Percentiles rank a stretch among this genome's conserved stretches.
These are phyloP conservation scores for Jaltomata sinuosa DNA, from an alignment of 257 asterid species.

Conservation along the genomic window DNA sequence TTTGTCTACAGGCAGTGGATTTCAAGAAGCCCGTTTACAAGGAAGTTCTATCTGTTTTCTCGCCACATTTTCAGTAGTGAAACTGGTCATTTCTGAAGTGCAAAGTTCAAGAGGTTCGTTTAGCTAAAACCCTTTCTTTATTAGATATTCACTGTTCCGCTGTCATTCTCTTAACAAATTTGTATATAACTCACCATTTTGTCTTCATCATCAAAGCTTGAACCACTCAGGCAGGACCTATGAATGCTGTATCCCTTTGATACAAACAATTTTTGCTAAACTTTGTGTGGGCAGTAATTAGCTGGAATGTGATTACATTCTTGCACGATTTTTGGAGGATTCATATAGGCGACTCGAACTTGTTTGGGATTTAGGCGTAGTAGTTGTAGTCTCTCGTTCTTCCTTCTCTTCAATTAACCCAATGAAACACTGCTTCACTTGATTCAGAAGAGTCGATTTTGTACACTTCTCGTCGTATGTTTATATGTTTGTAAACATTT, in stretches of 20 bases:
- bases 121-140: not conserved
- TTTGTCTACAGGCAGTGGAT: slow-evolving; percentile 70
- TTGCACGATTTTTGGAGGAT: not conserved
- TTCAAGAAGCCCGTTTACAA: slow-evolving; percentile 86
- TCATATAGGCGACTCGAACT: not conserved
- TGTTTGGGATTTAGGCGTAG: not conserved
- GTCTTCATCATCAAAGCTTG: not conserved
- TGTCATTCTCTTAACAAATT: not conserved
- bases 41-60: slow-evolving; percentile 64
- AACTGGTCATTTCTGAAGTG: not conserved
- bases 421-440: not conserved
- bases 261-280: not conserved
- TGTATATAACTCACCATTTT: not conserved
- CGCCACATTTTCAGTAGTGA: slow-evolving; percentile 50
- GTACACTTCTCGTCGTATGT: not conserved
- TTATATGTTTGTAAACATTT: not conserved
- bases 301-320: not conserved
- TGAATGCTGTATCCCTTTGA: not conserved
- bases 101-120: not conserved
- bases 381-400: not conserved
- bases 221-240: not conserved
- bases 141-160: not conserved
- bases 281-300: not conserved
- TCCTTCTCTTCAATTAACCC: not conserved
- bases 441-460: not conserved